Base-by-base conservation (phyloP, 164 flowering plant species). In the Macadamia tetraphylla region DNA sequence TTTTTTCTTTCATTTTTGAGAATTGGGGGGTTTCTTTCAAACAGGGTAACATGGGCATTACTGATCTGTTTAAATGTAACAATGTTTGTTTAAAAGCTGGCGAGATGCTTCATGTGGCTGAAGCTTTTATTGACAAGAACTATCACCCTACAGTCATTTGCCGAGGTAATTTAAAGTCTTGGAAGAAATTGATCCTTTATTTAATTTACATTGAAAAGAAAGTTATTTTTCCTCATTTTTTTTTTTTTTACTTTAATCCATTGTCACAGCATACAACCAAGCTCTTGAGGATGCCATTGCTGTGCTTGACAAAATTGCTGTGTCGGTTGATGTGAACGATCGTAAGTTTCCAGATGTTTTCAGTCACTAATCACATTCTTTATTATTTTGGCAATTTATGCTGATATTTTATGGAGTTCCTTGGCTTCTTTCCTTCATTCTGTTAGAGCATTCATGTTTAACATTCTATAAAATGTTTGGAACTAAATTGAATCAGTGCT, bases 91-190 rank as follows among this genome's bases (percentile, higher is more conserved):
- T 35, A 35, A 60, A 10, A 93, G 97, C 97, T 82, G 98, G 98
- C 68, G 98, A 93, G 81, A 93, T 93, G 98, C 91, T 93, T 56
- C 98, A 93, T 80, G 97, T 93, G 63, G 97, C 94, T 0, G 96
- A 93, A 82, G 98, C 94, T 31, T 93, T 89, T 74, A 82, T 93
- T 73, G 87, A 88, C 71, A 91, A 91, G 75, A 86, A 70, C 30
- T 91, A 81, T 76, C 98, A 93, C 73, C 98, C 98, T 23, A 89
- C 97, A 17, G 97, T 93, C 53, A 88, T 93, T 51, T 91, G 97
- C 75, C 84, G 94, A 80, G 97, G 98, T 93, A 76, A 62, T 32
- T 29, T 31, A 11, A 46, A 51, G 58, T 66, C n/a, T 9, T 62
- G 23, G 9, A 58, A 49, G 15, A 0, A 8, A 42, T 23, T 3